Evolutionary conservation across 805 yeast genomes (phyloP).

Genomic region (Starmerella tilneyi): DNA sequence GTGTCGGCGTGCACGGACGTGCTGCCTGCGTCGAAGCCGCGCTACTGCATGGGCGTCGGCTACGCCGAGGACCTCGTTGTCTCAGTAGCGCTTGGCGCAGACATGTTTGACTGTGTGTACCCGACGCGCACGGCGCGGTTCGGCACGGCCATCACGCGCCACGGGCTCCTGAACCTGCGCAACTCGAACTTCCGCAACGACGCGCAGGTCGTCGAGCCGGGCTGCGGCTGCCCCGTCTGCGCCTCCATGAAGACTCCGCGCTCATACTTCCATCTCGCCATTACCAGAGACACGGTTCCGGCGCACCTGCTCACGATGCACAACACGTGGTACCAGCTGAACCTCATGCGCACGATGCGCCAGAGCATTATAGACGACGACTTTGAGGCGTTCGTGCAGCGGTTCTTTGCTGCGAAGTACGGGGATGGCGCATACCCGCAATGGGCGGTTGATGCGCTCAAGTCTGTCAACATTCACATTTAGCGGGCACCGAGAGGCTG

Average conservation of each 20-base stretch:
- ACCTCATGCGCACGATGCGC: constrained; percentile 36
- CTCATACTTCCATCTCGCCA: constrained; percentile 33
- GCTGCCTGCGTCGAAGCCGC: constrained; percentile 36
- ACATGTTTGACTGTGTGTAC: constrained; percentile 39
- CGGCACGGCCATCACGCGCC: constrained; percentile 37
- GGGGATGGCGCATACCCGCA: constrained; percentile 33
- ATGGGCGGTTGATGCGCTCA: constrained; percentile 38
- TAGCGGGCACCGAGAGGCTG: background rate
- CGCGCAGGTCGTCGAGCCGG: constrained; percentile 33
- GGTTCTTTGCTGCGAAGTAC: constrained; percentile 32
- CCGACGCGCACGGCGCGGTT: constrained; percentile 39
- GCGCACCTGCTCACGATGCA: constrained; percentile 38
- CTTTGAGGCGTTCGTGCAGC: constrained; percentile 33
- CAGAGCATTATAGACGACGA: constrained; percentile 33
- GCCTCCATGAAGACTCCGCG: constrained; percentile 34
- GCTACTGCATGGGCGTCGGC: constrained; percentile 41
- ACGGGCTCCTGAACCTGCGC: constrained; percentile 33
- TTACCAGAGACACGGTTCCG: constrained; percentile 37
- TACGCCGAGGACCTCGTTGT: constrained; percentile 41
- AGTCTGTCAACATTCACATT: constrained; percentile 29
- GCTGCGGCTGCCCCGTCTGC: constrained; percentile 37
- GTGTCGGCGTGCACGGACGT: constrained; percentile 35
- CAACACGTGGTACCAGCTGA: constrained; percentile 37
- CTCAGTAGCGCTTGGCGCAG: constrained; percentile 40
- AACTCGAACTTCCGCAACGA: constrained; percentile 33